These are phyloP conservation scores for Xerocomellus dryophilus DNA, from an alignment of 768 basidiomycete genomes.

Conservation along the genomic window DNA sequence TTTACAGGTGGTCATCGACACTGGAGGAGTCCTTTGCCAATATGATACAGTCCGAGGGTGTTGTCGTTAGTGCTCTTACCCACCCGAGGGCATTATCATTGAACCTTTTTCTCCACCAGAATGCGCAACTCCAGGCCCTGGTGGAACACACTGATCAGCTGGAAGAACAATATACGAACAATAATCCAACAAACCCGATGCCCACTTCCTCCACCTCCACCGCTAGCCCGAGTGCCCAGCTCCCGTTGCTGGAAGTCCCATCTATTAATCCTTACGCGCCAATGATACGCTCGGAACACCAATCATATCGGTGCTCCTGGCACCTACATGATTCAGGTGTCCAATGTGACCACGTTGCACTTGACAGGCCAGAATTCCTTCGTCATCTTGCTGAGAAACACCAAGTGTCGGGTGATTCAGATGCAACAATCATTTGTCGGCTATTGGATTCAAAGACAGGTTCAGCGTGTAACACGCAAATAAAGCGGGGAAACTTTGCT, in stretches of 20 bases:
- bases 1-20: constrained; percentile 1
- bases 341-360: constrained; percentile 2
- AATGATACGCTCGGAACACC: background rate
- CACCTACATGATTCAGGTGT: background rate
- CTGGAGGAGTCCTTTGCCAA: background rate
- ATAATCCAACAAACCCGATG: background rate
- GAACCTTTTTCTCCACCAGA: background rate
- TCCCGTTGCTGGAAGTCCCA: background rate
- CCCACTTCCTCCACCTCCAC: background rate
- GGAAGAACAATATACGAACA: background rate
- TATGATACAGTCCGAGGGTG: background rate
- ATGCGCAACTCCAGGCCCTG: background rate
- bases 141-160: background rate
- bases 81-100: background rate
- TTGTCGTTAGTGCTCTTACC: background rate
- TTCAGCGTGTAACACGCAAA: background rate
- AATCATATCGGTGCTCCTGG: constrained; percentile 16
- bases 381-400: constrained; percentile 12
- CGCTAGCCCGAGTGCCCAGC: background rate
- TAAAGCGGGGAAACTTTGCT: constrained; percentile 14
- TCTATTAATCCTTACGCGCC: background rate
- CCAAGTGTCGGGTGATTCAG: constrained; percentile 8
- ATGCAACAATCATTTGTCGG: background rate
- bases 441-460: constrained; percentile 2
- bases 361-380: constrained; percentile 11